These are phyloP conservation scores for Hemileccinum impolitum DNA, from an alignment of 768 basidiomycete species.

Conservation along the genomic window DNA sequence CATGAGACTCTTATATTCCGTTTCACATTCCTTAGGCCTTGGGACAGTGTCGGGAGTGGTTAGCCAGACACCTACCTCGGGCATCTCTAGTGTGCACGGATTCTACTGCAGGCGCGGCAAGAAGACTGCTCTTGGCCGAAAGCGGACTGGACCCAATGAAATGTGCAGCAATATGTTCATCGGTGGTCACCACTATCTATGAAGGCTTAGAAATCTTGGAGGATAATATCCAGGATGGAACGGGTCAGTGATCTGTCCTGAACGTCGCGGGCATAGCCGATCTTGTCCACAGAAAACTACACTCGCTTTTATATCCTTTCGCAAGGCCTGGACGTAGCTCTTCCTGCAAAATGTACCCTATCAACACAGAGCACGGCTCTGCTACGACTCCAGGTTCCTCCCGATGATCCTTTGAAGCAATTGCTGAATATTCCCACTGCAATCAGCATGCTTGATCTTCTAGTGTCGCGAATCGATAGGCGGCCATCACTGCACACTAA, in stretches of 20 bases:
- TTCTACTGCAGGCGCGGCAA: constrained; percentile 74
- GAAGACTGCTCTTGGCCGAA: constrained; percentile 29
- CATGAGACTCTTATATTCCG: not conserved
- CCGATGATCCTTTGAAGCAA: not conserved
- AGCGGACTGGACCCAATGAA: constrained; percentile 40
- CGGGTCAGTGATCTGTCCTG: constrained; percentile 6
- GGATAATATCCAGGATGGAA: constrained; percentile 61
- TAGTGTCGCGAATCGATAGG: constrained; percentile 56
- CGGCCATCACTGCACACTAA: constrained; percentile 47
- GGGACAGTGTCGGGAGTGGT: constrained; percentile 71
- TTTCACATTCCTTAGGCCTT: constrained; percentile 50
- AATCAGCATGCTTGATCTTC: constrained; percentile 40
- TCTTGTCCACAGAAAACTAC: constrained; percentile 47
- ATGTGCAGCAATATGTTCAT: constrained; percentile 75
- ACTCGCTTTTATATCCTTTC: constrained; percentile 68
- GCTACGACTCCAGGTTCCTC: constrained; percentile 32
- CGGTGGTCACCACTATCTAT: constrained; percentile 56
- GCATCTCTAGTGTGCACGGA: constrained; percentile 53
- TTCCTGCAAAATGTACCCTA: constrained; percentile 26
- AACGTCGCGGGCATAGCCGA: not conserved
- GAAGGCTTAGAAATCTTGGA: constrained; percentile 57
- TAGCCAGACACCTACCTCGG: constrained; percentile 49
- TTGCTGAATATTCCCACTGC: constrained; percentile 16
- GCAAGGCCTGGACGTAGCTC: constrained; percentile 28
- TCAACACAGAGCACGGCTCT: constrained; percentile 32